phyloP scores from a whole-genome alignment of 306 rosid species.

The Dicorynia guianensis region DNA sequence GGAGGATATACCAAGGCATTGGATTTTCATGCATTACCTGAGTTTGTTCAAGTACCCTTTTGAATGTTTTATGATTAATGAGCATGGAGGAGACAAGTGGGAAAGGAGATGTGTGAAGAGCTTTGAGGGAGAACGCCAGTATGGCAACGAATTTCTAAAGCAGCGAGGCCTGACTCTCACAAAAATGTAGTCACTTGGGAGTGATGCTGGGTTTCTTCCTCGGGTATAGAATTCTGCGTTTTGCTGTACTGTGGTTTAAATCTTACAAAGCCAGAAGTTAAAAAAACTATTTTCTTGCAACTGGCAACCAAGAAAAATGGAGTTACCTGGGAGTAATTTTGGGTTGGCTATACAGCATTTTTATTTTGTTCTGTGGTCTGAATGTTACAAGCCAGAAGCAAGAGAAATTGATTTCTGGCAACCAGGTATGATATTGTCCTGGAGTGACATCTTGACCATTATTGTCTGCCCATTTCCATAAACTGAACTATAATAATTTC shows the following conservation, averaged over 20 bases:
- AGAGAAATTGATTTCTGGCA: neutral
- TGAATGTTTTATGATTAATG: slow-evolving; percentile 59
- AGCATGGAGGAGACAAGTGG: slow-evolving; percentile 44
- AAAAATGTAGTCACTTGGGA: slow-evolving; percentile 51
- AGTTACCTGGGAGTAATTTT: slow-evolving; percentile 46
- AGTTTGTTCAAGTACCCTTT: slow-evolving; percentile 57
- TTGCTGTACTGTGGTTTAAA: slow-evolving; percentile 46
- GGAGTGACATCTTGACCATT: neutral
- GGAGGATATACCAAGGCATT: slow-evolving; percentile 51
- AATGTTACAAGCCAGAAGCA: slow-evolving; percentile 39
- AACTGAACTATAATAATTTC: neutral
- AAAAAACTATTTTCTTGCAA: neutral
- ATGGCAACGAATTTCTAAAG: slow-evolving; percentile 43
- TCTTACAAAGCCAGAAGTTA: slow-evolving; percentile 39
- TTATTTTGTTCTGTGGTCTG: slow-evolving; percentile 47
- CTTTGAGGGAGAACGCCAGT: slow-evolving; percentile 37
- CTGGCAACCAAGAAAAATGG: slow-evolving; percentile 41
- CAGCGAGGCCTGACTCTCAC: slow-evolving; percentile 42
- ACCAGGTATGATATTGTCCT: neutral
- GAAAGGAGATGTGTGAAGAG: slow-evolving; percentile 42
- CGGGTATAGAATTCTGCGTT: slow-evolving; percentile 50
- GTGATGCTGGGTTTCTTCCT: slow-evolving; percentile 51
- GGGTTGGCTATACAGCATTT: slow-evolving; percentile 49
- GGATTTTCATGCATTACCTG: slow-evolving; percentile 60
- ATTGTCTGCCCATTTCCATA: neutral